A percentile compares a stretch with the other conserved stretches of the same genome.
phyloP scores from a whole-genome alignment of 2,329 filamentous ascomycete species.

The Daldinia sp. region DNA sequence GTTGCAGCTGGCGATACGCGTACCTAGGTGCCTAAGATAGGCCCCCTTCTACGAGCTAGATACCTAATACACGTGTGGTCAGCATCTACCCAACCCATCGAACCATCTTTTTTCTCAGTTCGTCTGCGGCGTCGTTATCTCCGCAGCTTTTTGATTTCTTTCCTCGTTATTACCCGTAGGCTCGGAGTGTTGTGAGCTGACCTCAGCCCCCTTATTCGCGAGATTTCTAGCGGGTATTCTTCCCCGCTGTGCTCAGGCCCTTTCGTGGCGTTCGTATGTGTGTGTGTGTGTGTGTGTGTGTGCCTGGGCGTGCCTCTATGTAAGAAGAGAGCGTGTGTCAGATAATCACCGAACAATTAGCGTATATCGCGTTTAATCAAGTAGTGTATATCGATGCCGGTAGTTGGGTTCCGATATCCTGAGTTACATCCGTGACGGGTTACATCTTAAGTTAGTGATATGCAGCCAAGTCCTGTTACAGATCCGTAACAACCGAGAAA shows the following conservation, averaged over 20 bases:
- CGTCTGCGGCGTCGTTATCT: neutral
- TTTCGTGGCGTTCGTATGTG: neutral
- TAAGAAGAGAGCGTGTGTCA: no score
- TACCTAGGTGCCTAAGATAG: neutral
- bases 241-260: neutral
- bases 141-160: neutral
- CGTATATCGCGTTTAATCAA: neutral
- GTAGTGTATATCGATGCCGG: neutral
- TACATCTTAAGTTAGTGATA: neutral
- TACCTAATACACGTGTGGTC: constrained; percentile 14
- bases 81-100: neutral
- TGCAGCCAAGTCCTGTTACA: constrained; percentile 1
- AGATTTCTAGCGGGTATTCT: constrained; percentile 7
- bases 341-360: neutral
- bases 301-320: no score
- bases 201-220: constrained; percentile 14
- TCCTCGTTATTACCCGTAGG: neutral
- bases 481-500: neutral
- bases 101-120: neutral
- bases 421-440: neutral
- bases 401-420: constrained; percentile 5
- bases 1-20: no score
- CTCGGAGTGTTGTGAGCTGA: neutral
- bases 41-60: neutral
- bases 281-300: neutral